Evolutionary conservation across 139 green algal genomes (phyloP).

Genomic region (Gonium pectorale): DNA sequence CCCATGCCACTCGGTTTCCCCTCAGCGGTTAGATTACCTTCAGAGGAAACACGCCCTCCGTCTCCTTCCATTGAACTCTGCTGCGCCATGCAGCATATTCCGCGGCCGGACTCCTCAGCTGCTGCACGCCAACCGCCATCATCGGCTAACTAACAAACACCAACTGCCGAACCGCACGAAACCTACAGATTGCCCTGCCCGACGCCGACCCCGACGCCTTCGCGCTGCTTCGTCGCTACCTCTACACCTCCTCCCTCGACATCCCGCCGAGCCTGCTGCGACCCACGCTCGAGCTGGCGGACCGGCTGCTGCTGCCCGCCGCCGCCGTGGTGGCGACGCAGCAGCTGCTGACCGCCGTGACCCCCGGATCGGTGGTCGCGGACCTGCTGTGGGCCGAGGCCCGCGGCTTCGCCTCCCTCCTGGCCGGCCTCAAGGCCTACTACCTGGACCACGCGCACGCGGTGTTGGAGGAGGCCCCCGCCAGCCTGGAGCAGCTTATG

Average conservation of each 20-base stretch:
- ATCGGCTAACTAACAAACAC: no score
- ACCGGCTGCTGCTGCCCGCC: slow-evolving; percentile 27
- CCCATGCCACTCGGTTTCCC: no score
- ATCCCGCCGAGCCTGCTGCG: slow-evolving; percentile 9
- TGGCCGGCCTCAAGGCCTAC: slow-evolving; percentile 20
- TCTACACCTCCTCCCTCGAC: slow-evolving; percentile 5
- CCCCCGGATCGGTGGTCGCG: not conserved
- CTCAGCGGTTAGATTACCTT: no score
- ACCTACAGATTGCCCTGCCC: not conserved
- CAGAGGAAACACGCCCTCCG: no score
- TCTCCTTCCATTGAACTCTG: no score
- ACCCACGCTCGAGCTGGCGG: slow-evolving; percentile 6
- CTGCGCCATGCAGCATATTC: no score
- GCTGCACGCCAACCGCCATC: no score
- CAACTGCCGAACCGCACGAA: no score
- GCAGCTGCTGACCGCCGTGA: slow-evolving; percentile 8
- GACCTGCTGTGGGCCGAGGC: slow-evolving; percentile 20
- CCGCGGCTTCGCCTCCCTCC: not conserved
- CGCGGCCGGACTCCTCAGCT: no score
- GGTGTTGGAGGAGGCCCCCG: slow-evolving; percentile 3
- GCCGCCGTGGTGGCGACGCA: not conserved
- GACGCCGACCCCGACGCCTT: slow-evolving; percentile 17
- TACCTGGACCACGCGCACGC: slow-evolving; percentile 11
- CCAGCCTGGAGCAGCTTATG: no score
- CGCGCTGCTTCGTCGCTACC: not conserved